phyloP scores from a whole-genome alignment of 495 filamentous ascomycete genomes.

The Hyphodiscus hymeniophilus region DNA sequence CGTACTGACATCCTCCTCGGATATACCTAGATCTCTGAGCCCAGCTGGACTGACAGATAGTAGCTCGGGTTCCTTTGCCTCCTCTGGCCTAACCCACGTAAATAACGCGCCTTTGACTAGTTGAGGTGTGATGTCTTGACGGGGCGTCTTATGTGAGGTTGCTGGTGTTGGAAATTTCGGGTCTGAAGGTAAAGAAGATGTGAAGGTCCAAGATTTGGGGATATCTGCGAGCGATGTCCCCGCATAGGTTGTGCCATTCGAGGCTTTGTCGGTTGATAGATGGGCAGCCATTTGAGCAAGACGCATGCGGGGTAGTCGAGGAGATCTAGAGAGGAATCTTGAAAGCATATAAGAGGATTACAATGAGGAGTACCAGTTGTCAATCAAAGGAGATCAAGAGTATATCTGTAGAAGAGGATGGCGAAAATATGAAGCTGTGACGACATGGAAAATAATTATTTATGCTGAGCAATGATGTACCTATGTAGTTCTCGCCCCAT shows the following conservation, averaged over 20 bases:
- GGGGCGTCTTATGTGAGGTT: conserved; percentile 68
- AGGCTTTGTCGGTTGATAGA: conserved; percentile 28
- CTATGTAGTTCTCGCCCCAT: too few species aligned
- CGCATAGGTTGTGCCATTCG: conserved; percentile 27
- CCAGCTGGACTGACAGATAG: conserved; percentile 70
- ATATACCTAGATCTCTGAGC: conserved; percentile 69
- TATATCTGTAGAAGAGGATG: background rate
- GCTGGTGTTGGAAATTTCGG: conserved; percentile 71
- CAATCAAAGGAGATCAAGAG: background rate
- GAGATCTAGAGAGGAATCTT: conserved; percentile 23
- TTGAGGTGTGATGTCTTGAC: conserved; percentile 68
- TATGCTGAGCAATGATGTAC: too few species aligned
- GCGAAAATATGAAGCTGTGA: background rate
- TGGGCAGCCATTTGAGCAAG: conserved; percentile 48
- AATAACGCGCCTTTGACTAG: conserved; percentile 80
- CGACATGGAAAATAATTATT: background rate
- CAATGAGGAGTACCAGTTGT: background rate
- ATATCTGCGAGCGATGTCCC: conserved; percentile 48
- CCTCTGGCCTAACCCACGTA: conserved; percentile 81
- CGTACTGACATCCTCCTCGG: conserved; percentile 53
- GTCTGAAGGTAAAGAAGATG: conserved; percentile 69
- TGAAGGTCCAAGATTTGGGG: conserved; percentile 83
- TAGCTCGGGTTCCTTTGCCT: conserved; percentile 60
- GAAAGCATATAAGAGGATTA: conserved; percentile 31
- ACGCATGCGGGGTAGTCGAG: conserved; percentile 22